Conservation (phyloP, 2,329 filamentous ascomycete species). For the Alternaria sp. region DNA sequence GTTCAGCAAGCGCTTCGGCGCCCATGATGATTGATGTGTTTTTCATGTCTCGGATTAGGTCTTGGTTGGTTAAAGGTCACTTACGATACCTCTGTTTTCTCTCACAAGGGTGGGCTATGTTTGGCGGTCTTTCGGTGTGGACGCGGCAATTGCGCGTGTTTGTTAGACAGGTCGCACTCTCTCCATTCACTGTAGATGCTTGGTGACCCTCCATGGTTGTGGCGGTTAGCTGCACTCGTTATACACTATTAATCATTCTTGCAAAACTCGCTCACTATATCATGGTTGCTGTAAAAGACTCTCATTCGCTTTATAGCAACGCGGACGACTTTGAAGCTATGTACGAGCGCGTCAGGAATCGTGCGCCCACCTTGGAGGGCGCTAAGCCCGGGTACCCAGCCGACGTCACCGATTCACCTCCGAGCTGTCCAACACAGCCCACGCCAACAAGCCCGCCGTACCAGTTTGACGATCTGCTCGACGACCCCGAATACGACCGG, state of each 20-base stretch:
- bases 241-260: constrained; percentile 2
- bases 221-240: constrained; percentile 7
- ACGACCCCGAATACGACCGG: constrained; percentile 21
- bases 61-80: constrained; percentile 5
- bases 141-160: constrained; percentile 1
- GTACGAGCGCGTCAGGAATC: constrained; percentile 7
- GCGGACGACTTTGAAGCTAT: constrained; percentile 6
- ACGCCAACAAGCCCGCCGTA: constrained; percentile 3
- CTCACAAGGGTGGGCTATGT: neutral
- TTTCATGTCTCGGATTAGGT: neutral
- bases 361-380: constrained; percentile 5
- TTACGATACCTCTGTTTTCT: constrained; percentile 4
- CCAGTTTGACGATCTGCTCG: constrained; percentile 10
- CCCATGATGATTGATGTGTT: constrained; percentile 23
- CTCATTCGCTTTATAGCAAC: neutral
- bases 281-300: neutral
- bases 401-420: constrained; percentile 25
- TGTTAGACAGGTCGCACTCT: constrained; percentile 12
- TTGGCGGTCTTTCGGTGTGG: neutral
- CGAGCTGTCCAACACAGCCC: constrained; percentile 8
- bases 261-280: neutral
- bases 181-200: constrained; percentile 27
- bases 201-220: constrained; percentile 6
- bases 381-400: constrained; percentile 4
- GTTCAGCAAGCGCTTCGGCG: constrained; percentile 76